phyloP scores from a whole-genome alignment of 176 grass and related monocot genomes.

The Carex parvula region DNA sequence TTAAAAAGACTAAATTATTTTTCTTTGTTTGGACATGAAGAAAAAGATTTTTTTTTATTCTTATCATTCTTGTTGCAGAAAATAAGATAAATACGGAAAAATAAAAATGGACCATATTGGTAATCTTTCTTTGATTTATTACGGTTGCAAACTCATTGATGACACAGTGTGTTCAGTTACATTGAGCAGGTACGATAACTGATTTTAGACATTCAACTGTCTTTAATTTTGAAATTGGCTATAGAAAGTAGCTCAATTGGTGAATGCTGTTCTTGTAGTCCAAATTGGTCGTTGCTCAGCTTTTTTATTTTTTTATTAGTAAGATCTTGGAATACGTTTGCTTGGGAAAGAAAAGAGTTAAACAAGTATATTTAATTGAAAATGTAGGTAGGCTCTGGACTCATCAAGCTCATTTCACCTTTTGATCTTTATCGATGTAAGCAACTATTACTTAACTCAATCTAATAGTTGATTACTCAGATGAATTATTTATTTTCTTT shows the following conservation, averaged over 20 bases:
- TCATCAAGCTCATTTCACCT: not conserved
- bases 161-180: constrained; percentile 65
- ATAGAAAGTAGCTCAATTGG: constrained; percentile 1
- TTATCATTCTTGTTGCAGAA: too few relatives aligned
- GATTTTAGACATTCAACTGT: not conserved
- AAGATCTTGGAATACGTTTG: not conserved
- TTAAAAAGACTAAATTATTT: too few relatives aligned
- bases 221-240: not conserved
- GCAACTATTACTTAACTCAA: not conserved
- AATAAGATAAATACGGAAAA: too few relatives aligned
- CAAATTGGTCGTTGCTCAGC: not conserved
- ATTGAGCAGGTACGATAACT: constrained; percentile 51
- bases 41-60: too few relatives aligned
- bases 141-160: constrained; percentile 77
- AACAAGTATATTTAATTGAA: not conserved
- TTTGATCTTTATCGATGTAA: not conserved
- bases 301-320: not conserved
- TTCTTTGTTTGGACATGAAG: too few relatives aligned
- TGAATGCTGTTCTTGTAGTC: not conserved
- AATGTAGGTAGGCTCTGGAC: not conserved
- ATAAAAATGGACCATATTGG: not conserved
- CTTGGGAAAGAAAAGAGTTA: not conserved
- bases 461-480: not conserved
- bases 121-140: not conserved
- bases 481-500: constrained; percentile 2